Evolutionary conservation across 495 filamentous ascomycete species (phyloP).

Genomic region (Chlorociboria aeruginascens): DNA sequence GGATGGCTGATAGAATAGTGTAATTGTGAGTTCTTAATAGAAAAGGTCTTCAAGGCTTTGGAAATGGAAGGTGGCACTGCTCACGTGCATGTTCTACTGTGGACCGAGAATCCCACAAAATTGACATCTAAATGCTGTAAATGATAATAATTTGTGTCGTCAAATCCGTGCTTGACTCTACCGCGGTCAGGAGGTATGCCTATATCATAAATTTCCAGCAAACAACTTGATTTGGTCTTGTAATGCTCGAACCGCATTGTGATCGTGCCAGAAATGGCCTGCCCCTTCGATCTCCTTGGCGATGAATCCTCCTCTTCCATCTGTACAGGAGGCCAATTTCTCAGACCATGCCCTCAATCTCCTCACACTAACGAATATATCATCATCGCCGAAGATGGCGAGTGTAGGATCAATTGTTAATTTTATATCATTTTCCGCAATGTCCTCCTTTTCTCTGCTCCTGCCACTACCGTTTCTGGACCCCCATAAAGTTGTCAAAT

Average conservation of each 20-base stretch:
- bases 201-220: constrained; percentile 7
- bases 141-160: too few species aligned
- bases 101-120: too few species aligned
- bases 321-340: constrained; percentile 28
- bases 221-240: constrained; percentile 11
- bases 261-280: constrained; percentile 19
- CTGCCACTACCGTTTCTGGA: not conserved
- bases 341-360: constrained; percentile 62
- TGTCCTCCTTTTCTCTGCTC: constrained; percentile 19
- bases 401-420: constrained; percentile 40
- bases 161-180: too few species aligned
- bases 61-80: too few species aligned
- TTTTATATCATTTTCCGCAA: constrained; percentile 41
- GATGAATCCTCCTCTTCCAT: constrained; percentile 5
- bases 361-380: constrained; percentile 58
- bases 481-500: constrained; percentile 41
- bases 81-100: too few species aligned
- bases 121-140: too few species aligned
- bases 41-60: too few species aligned
- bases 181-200: not conserved
- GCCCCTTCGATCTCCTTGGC: constrained; percentile 14
- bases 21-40: too few species aligned
- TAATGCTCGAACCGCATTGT: constrained; percentile 4
- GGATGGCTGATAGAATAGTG: too few species aligned
- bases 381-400: constrained; percentile 66